Conservation (phyloP, 1,139 yeast genomes). For the Komagataea norvegica region DNA sequence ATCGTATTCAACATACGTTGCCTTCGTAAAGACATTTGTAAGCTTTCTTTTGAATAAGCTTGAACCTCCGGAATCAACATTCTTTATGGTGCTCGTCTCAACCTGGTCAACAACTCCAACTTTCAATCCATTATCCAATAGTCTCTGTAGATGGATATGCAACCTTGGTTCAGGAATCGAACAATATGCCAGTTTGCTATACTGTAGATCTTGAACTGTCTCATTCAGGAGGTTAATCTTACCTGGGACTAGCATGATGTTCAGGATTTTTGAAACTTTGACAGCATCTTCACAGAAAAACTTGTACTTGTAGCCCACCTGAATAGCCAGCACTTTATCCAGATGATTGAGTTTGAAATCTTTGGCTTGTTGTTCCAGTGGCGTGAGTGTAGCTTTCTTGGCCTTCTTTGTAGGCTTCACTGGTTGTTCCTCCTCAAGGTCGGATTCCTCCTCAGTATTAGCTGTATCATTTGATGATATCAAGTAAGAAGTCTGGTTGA, state of each 20-base stretch:
- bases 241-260: conserved; percentile 71
- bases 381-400: conserved; percentile 45
- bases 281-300: conserved; percentile 83
- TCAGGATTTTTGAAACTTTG: conserved; percentile 57
- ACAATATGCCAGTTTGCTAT: conserved; percentile 71
- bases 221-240: conserved; percentile 45
- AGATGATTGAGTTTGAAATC: conserved; percentile 53
- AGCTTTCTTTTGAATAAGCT: conserved; percentile 65
- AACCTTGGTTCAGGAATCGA: conserved; percentile 77
- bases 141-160: conserved; percentile 66
- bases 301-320: conserved; percentile 88
- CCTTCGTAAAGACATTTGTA: conserved; percentile 73
- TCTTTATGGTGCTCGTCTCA: conserved; percentile 75
- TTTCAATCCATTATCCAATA: conserved; percentile 59
- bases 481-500: conserved; percentile 7
- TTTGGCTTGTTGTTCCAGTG: conserved; percentile 72
- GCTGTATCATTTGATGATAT: conserved; percentile 1
- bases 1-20: conserved; percentile 74
- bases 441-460: conserved; percentile 9
- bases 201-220: conserved; percentile 37
- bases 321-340: conserved; percentile 72
- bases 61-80: conserved; percentile 36
- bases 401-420: conserved; percentile 12
- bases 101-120: conserved; percentile 86
- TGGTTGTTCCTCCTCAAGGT: conserved; percentile 4